These are phyloP conservation scores for Gossypium davidsonii DNA, from an alignment of 441 rosid genomes.

Conservation along the genomic window DNA sequence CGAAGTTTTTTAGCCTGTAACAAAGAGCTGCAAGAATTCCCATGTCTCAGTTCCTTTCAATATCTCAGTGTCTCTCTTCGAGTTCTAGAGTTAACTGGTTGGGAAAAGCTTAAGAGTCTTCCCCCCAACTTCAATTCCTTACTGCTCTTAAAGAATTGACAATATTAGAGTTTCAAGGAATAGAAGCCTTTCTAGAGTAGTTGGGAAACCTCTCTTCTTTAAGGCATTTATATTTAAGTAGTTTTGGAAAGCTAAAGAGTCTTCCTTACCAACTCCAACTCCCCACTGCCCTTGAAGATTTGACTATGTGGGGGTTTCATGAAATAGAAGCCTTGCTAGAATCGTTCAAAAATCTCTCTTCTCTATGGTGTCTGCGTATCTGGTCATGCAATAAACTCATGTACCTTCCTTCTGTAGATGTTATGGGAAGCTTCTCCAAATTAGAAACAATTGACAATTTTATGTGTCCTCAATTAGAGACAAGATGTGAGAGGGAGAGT, in stretches of 20 bases:
- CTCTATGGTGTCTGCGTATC: slow-evolving; percentile 9
- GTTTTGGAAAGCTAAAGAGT: not conserved
- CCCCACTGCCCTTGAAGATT: not conserved
- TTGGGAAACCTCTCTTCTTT: not conserved
- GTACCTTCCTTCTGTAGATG: slow-evolving; percentile 1
- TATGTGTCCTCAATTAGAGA: not conserved
- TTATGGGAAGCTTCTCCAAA: not conserved
- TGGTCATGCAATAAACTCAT: not conserved
- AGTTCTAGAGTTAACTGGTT: not conserved
- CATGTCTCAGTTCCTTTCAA: slow-evolving; percentile 11
- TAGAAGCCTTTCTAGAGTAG: not conserved
- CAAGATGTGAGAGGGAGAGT: not conserved
- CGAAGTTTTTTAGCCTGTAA: too few relatives aligned
- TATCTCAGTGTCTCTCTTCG: not conserved
- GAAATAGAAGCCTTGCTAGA: slow-evolving; percentile 21
- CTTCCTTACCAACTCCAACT: too few relatives aligned
- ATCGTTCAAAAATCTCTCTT: slow-evolving; percentile 23
- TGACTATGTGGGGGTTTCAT: not conserved
- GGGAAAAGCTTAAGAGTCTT: not conserved
- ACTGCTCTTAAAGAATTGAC: not conserved
- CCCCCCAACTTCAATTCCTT: not conserved
- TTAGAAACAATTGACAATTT: not conserved
- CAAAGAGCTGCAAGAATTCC: slow-evolving; percentile 15
- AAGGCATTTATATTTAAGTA: not conserved
- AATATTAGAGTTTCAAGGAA: not conserved